Conservation (phyloP, 176 grass and related monocot species). For the Triticum aestivum region DNA sequence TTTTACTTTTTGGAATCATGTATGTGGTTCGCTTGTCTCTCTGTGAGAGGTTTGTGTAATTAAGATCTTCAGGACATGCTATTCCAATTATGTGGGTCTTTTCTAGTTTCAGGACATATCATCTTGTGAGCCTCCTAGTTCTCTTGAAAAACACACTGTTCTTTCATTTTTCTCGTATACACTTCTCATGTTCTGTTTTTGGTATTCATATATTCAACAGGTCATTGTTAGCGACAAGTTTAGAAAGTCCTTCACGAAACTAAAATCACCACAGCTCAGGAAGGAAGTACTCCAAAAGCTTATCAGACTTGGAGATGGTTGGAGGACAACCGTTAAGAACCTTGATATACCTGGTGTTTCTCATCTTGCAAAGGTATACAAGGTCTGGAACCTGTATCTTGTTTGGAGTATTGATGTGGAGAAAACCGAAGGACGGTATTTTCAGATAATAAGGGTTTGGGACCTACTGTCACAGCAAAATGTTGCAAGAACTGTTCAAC, state of each 20-base stretch:
- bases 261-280: conserved; percentile 47
- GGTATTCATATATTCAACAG: conserved; percentile 35
- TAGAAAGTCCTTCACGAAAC: conserved; percentile 56
- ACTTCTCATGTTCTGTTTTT: neutral
- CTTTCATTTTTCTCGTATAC: neutral
- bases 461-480: conserved; percentile 48
- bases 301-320: conserved; percentile 58
- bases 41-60: neutral
- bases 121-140: neutral
- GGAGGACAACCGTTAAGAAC: conserved; percentile 45
- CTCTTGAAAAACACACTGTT: neutral
- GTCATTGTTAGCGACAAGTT: conserved; percentile 73
- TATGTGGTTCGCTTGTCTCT: neutral
- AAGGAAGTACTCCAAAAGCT: conserved; percentile 57
- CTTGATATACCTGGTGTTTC: conserved; percentile 19
- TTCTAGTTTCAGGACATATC: too few species aligned
- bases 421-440: conserved; percentile 36
- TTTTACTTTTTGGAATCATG: neutral
- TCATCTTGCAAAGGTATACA: conserved; percentile 50
- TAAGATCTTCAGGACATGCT: neutral
- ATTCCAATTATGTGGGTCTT: too few species aligned
- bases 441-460: conserved; percentile 78
- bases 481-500: conserved; percentile 43
- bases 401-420: conserved; percentile 75
- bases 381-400: conserved; percentile 49